Conservation (phyloP, 768 basidiomycete genomes). For the Cystobasidium ongulense region DNA sequence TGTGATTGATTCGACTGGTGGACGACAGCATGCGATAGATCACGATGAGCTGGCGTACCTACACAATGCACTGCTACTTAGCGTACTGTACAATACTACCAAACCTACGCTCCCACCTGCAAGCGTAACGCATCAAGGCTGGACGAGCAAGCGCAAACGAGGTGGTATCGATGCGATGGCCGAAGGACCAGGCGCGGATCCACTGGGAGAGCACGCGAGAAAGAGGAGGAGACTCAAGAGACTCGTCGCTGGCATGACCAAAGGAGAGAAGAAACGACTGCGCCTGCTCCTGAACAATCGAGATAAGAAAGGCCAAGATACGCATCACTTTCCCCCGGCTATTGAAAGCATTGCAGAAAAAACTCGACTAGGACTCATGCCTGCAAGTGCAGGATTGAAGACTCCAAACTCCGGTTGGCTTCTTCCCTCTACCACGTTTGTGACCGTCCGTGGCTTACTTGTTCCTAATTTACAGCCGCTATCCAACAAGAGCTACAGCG, state of each 20-base stretch:
- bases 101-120: slow-evolving; percentile 36
- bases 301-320: neutral
- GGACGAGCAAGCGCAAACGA: slow-evolving; percentile 36
- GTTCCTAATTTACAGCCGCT: neutral
- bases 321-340: neutral
- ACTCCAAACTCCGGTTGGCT: slow-evolving; percentile 11
- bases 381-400: slow-evolving; percentile 23
- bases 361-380: slow-evolving; percentile 11
- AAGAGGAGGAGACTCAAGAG: slow-evolving; percentile 35
- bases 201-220: neutral
- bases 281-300: neutral
- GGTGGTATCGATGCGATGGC: slow-evolving; percentile 24
- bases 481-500: slow-evolving; percentile 22
- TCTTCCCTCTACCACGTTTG: neutral
- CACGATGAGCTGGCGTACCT: slow-evolving; percentile 33
- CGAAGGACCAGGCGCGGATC: slow-evolving; percentile 10
- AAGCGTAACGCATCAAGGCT: slow-evolving; percentile 39
- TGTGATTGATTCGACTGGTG: neutral
- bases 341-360: slow-evolving; percentile 11
- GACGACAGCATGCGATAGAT: neutral
- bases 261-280: slow-evolving; percentile 28
- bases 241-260: slow-evolving; percentile 19
- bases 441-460: neutral
- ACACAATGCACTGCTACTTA: slow-evolving; percentile 41
- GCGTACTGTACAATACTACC: slow-evolving; percentile 42